These are phyloP conservation scores for Aureobasidium sp. DNA, from an alignment of 2,329 filamentous ascomycete species.

Conservation along the genomic window DNA sequence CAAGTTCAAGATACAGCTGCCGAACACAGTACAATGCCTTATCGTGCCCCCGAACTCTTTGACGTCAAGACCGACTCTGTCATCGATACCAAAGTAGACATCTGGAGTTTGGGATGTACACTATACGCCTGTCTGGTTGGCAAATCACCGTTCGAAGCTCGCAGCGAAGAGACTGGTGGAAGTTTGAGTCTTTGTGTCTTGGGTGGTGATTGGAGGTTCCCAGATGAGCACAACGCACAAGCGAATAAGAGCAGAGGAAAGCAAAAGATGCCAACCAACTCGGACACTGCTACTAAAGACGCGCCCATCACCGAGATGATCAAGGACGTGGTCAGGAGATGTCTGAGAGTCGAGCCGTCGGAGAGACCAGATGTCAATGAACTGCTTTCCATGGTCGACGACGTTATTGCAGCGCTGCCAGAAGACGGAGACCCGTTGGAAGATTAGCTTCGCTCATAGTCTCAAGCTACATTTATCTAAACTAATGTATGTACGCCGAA, in stretches of 20 bases:
- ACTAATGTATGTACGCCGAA: background rate
- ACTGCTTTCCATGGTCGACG: constrained; percentile 71
- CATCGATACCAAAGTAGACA: constrained; percentile 94
- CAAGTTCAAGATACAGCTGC: constrained; percentile 91
- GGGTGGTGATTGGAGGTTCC: constrained; percentile 93
- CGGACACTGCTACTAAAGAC: constrained; percentile 29
- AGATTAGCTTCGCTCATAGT: background rate
- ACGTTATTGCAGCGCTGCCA: constrained; percentile 55
- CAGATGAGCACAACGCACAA: constrained; percentile 67
- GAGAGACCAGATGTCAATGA: constrained; percentile 84
- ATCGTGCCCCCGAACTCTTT: constrained; percentile 94
- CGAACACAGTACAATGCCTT: constrained; percentile 97
- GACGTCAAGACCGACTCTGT: constrained; percentile 90
- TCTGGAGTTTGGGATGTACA: constrained; percentile 97
- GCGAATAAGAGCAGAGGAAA: constrained; percentile 43
- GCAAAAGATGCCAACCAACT: constrained; percentile 35
- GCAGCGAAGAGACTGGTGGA: constrained; percentile 92
- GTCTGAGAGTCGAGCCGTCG: constrained; percentile 75
- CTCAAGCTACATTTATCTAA: background rate
- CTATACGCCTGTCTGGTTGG: constrained; percentile 93
- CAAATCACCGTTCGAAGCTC: constrained; percentile 93
- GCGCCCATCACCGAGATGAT: constrained; percentile 69
- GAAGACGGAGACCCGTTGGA: constrained; percentile 44
- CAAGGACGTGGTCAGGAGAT: constrained; percentile 79
- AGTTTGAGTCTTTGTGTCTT: constrained; percentile 87